These are phyloP conservation scores for Penicillium salamii DNA, from an alignment of 495 filamentous ascomycete species.

Conservation along the genomic window DNA sequence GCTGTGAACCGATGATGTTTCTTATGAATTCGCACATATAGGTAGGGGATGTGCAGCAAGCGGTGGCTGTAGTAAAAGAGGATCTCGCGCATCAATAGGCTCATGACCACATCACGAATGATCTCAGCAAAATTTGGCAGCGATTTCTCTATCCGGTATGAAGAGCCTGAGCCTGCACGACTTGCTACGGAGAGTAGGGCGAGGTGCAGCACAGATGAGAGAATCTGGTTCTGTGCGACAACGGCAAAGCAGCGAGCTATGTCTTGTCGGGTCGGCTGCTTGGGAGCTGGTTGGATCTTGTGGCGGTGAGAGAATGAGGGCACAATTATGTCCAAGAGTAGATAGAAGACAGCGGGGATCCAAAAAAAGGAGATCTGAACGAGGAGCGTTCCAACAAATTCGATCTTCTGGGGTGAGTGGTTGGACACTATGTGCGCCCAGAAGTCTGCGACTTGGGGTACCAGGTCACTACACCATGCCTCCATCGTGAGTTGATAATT, in stretches of 20 bases:
- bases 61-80: conserved; percentile 58
- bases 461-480: background rate
- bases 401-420: conserved; percentile 31
- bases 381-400: conserved; percentile 45
- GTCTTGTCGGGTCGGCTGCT: conserved; percentile 46
- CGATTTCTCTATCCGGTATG: conserved; percentile 31
- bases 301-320: conserved; percentile 50
- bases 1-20: conserved; percentile 57
- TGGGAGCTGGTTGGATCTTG: conserved; percentile 54
- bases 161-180: conserved; percentile 12
- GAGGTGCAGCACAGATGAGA: conserved; percentile 37
- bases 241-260: conserved; percentile 43
- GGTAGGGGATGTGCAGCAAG: conserved; percentile 45
- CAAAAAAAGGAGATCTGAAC: conserved; percentile 51
- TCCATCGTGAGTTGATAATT: conserved; percentile 2
- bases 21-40: conserved; percentile 55
- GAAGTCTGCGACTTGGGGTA: conserved; percentile 1
- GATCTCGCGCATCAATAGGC: conserved; percentile 47
- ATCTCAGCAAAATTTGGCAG: conserved; percentile 37
- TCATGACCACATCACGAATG: conserved; percentile 41
- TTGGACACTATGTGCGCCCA: conserved; percentile 26
- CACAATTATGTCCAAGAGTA: conserved; percentile 37
- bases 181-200: conserved; percentile 21
- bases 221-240: conserved; percentile 46
- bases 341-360: conserved; percentile 44